Conservation (phyloP, 306 rosid genomes). For the Astragalus membranaceus region DNA sequence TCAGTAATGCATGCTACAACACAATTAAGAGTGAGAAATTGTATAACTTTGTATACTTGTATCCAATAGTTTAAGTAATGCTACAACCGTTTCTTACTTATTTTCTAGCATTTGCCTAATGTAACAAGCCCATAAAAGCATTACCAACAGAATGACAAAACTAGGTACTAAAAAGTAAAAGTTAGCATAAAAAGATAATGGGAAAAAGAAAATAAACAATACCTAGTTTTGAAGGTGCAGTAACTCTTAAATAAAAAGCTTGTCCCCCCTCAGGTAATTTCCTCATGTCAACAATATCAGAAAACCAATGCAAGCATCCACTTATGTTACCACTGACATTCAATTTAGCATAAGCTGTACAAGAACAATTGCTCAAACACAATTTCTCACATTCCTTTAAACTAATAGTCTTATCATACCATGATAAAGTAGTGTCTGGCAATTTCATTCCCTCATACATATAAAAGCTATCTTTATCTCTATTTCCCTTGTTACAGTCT, state of each 20-base stretch:
- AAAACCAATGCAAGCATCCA: conserved; percentile 38
- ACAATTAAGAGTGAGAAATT: no score
- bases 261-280: not conserved
- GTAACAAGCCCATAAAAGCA: no score
- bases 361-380: conserved; percentile 27
- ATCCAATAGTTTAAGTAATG: no score
- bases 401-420: conserved; percentile 5
- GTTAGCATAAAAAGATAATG: not conserved
- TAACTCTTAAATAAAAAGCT: not conserved
- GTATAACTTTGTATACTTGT: no score
- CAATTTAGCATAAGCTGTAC: conserved; percentile 24
- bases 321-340: conserved; percentile 7
- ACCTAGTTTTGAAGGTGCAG: conserved; percentile 8
- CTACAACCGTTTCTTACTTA: no score
- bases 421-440: conserved; percentile 34
- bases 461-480: not conserved
- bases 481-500: not conserved
- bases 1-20: not conserved
- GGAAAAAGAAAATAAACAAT: not conserved
- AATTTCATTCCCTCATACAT: conserved; percentile 6
- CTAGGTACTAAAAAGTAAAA: not conserved
- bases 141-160: no score
- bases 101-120: no score
- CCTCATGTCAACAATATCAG: conserved; percentile 20
- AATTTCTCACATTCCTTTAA: conserved; percentile 17